Evolutionary conservation across 495 filamentous ascomycete genomes (phyloP).

Genomic region (Hypoxylon fragiforme): DNA sequence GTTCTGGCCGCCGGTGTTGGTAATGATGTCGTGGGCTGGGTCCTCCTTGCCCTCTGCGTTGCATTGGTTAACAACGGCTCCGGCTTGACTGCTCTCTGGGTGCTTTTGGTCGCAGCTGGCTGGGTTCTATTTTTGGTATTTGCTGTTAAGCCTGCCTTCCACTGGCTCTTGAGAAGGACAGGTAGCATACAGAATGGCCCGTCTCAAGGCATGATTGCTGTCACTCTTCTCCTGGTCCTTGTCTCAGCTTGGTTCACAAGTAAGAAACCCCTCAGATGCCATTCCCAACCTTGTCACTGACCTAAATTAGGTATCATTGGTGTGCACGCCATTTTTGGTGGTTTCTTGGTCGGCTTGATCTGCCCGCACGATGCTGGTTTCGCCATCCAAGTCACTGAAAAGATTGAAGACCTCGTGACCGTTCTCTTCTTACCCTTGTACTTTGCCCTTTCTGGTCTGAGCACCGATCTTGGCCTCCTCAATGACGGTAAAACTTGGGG

Average conservation of each 20-base stretch:
- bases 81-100: conserved; percentile 85
- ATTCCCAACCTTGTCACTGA: too few relatives aligned
- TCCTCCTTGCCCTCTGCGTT: conserved; percentile 91
- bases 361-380: conserved; percentile 95
- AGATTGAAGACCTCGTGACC: conserved; percentile 89
- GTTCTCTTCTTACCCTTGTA: conserved; percentile 93
- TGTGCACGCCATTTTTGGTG: conserved; percentile 60
- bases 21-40: conserved; percentile 95
- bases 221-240: conserved; percentile 80
- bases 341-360: conserved; percentile 85
- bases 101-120: conserved; percentile 73
- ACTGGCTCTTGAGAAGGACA: conserved; percentile 71
- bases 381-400: conserved; percentile 91
- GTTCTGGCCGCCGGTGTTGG: conserved; percentile 92
- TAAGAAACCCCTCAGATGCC: conserved; percentile 23
- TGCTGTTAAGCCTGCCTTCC: conserved; percentile 74
- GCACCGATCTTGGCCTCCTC: conserved; percentile 84
- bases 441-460: conserved; percentile 90
- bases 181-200: conserved; percentile 89
- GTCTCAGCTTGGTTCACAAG: conserved; percentile 91
- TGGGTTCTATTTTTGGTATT: conserved; percentile 80
- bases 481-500: conserved; percentile 85
- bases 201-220: conserved; percentile 78
- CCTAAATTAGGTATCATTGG: conserved; percentile 71
- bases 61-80: conserved; percentile 87